Base-by-base conservation (phyloP, 2,329 filamentous ascomycete species). In the Alternaria tenuissima region DNA sequence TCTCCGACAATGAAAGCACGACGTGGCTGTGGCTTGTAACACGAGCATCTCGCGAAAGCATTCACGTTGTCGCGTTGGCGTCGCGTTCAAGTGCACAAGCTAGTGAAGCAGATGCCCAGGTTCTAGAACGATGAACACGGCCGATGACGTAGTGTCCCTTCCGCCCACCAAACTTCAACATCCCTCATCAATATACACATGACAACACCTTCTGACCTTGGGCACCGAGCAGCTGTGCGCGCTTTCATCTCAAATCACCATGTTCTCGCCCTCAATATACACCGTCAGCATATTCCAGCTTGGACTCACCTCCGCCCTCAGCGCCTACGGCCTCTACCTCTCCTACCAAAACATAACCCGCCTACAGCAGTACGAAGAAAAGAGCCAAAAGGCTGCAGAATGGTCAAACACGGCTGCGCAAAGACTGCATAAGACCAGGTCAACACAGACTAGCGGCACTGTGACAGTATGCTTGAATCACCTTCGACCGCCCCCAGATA, bases 331-430 rank as follows among this genome's bases (percentile, higher is more conserved):
- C 22, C 68, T 78, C 14, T 69, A 69, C 62, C 69, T 74, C 41
- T 74, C 72, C 22, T 77, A 76, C 65, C 61, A 70, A 34, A 77
- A 74, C 68, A 78, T 80, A 55, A 72, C 70, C 7, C 75, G 72
- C 14, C 69, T 80, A 1, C 74, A 70, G 32, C 58, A 70, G 24
- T 80, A 78, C 64, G 78, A 80, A 48, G 34, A 63, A n/a, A 61
- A 71, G 44, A 69, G 69, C 46, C 68, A 79, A 39, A 77, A 76
- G 44, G 77, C 76, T 1, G 78, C 78, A 46, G 68, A 79, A 64
- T 79, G 73, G 70, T 77, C 73, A 2, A 68, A 68, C 28, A 75
- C 69, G 0, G 77, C 73, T 0, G 75, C 74, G 0, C 58, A 76
- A 20, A 67, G 75, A 7, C 62, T 80, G 41, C 64, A 67, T 41